These are phyloP conservation scores for Gremmenia infestans DNA, from an alignment of 2,329 filamentous ascomycete genomes.

Conservation along the genomic window DNA sequence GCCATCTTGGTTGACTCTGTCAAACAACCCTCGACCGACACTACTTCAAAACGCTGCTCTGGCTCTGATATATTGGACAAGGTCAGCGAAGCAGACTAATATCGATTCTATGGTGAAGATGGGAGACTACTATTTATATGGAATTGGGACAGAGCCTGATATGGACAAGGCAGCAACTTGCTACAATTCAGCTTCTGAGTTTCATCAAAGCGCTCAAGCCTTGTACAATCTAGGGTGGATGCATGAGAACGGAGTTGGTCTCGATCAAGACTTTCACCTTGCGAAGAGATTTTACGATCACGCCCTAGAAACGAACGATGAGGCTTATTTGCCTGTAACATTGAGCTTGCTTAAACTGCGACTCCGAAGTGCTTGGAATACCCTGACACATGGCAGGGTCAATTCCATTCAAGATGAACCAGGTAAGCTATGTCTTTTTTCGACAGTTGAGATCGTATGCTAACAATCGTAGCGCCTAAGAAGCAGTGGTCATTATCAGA, in stretches of 20 bases:
- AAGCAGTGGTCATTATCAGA: constrained; percentile 76
- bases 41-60: constrained; percentile 51
- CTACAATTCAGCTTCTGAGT: constrained; percentile 88
- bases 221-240: constrained; percentile 98
- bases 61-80: constrained; percentile 82
- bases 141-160: constrained; percentile 67
- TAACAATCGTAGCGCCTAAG: constrained; percentile 51
- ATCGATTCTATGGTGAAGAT: constrained; percentile 95
- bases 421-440: constrained; percentile 46
- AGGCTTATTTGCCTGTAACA: constrained; percentile 90
- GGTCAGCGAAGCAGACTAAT: constrained; percentile 88
- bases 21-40: constrained; percentile 31
- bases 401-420: constrained; percentile 90
- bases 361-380: constrained; percentile 88
- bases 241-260: constrained; percentile 93
- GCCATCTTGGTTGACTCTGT: constrained; percentile 31
- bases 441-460: not conserved
- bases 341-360: constrained; percentile 82
- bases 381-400: constrained; percentile 79
- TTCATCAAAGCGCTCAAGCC: constrained; percentile 86
- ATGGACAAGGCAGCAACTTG: constrained; percentile 86
- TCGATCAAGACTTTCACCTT: constrained; percentile 93
- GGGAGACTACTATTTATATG: constrained; percentile 92
- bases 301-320: constrained; percentile 82
- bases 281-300: constrained; percentile 96